A percentile compares a stretch with the other conserved stretches of the same genome.
Conservation (phyloP, 441 rosid genomes). For the Adansonia rubrostipa region DNA sequence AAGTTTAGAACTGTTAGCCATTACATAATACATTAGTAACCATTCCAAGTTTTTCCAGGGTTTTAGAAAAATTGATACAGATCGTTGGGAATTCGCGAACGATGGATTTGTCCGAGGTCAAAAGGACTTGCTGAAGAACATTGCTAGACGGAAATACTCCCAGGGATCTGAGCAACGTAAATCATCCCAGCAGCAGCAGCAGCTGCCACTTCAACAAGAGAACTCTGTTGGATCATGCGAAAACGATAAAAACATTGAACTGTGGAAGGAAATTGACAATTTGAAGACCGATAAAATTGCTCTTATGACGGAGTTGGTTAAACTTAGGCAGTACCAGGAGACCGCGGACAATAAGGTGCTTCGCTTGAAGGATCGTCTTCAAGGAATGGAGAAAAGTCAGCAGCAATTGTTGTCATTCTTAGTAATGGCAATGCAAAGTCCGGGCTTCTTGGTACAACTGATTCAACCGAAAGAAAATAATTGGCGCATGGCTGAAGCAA, state of each 20-base stretch:
- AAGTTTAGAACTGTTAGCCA: not conserved
- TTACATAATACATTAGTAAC: not conserved
- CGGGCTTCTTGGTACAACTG: constrained; percentile 72
- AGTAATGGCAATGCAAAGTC: constrained; percentile 86
- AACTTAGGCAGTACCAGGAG: constrained; percentile 77
- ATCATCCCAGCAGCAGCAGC: constrained; percentile 31
- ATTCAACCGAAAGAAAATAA: constrained; percentile 73
- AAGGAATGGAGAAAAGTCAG: constrained; percentile 90
- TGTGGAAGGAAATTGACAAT: constrained; percentile 77
- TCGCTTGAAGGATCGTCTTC: constrained; percentile 64
- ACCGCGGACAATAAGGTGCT: constrained; percentile 61
- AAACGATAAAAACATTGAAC: constrained; percentile 37
- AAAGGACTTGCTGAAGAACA: constrained; percentile 69
- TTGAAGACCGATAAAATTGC: constrained; percentile 71
- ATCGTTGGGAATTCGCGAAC: constrained; percentile 86
- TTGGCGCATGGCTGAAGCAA: constrained; percentile 67
- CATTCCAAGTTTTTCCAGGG: constrained; percentile 55
- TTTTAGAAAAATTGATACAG: constrained; percentile 81
- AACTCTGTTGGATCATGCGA: constrained; percentile 35
- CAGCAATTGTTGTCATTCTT: constrained; percentile 93
- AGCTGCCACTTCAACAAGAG: constrained; percentile 35
- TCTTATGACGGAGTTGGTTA: constrained; percentile 67
- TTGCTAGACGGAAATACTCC: constrained; percentile 66
- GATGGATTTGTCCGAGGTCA: constrained; percentile 78
- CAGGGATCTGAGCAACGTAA: constrained; percentile 56